These are phyloP conservation scores for Lonicera japonica DNA, from an alignment of 129 eudicot species.

Conservation along the genomic window DNA sequence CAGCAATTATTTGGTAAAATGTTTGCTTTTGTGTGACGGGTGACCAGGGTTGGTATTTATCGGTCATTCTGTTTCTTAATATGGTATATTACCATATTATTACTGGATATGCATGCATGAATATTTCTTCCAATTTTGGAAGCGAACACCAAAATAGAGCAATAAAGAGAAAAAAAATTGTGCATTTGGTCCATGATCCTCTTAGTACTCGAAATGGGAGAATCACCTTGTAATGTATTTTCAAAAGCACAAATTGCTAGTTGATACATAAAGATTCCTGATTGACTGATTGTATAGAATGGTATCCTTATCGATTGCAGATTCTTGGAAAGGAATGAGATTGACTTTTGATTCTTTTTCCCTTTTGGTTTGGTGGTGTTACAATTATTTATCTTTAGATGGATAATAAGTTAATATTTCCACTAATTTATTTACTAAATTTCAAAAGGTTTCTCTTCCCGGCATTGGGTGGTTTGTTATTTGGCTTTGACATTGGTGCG, in stretches of 20 bases:
- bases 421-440: conserved; percentile 8
- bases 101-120: no score
- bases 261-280: background rate
- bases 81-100: no score
- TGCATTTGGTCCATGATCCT: no score
- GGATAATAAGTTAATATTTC: background rate
- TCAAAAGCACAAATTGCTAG: no score
- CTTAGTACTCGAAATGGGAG: background rate
- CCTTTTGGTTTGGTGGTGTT: no score
- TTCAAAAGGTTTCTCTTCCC: conserved; percentile 86
- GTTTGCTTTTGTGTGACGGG: no score
- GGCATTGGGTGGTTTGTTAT: conserved; percentile 87
- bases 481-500: conserved; percentile 98
- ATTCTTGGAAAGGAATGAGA: background rate
- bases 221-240: background rate
- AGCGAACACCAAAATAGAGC: no score
- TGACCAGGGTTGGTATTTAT: no score
- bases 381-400: background rate
- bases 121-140: no score
- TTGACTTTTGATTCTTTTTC: background rate
- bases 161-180: no score
- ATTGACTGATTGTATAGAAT: background rate
- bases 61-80: no score
- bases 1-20: no score
- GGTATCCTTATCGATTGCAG: background rate